Evolutionary conservation across 2,329 filamentous ascomycete species (phyloP), one percentile per base, ranked within the genome.

Genomic region (Colletotrichum sp.): DNA sequence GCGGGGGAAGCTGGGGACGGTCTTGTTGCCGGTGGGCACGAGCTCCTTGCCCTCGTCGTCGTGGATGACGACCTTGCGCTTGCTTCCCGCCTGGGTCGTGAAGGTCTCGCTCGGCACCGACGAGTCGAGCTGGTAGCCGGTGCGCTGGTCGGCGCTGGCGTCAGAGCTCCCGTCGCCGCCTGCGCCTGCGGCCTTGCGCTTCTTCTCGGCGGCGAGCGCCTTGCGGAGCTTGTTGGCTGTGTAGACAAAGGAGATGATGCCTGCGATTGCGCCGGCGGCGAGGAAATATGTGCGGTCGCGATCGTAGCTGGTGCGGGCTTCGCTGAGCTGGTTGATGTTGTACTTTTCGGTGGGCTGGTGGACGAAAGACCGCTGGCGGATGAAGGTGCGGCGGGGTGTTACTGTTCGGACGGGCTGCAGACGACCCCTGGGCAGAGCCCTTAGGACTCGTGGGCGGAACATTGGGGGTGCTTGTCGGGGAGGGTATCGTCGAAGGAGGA

Each of bases 1-100:
- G 72, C 93, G 91, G 3, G 96, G 96, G 82, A 98, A 98, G 69
- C 91, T 89, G 2, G 95, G 93, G 5, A 98, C 91, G n/a, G 92
- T 93, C 79, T 89, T 93, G 79, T 96, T 96, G 16, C 95, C 95
- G 0, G 96, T 98, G 18, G 94, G 90, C 1, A 98, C 93, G 59
- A 97, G 88, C 82, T 97, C 94, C 62, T 90, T 89, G 57, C 93
- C 93, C 16, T 94, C 89, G n/a, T 91, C 90, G 77, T 93, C 92
- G 75, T 93, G 92, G 2, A 94, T 84, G 16, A 94, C 89, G 2
- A 91, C 85, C 82, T 91, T 92, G 80, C 90, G 88, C 82, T 87
- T 87, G 76, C 86, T 86, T 44, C 89, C 88, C 21, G 85, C 86
- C 77, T 90, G 86, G 15, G 85, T 87, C 76, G 85, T 87, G 80